Conservation (phyloP, 108 stramenopile genomes). For the Fistulifera pelliculosa region DNA sequence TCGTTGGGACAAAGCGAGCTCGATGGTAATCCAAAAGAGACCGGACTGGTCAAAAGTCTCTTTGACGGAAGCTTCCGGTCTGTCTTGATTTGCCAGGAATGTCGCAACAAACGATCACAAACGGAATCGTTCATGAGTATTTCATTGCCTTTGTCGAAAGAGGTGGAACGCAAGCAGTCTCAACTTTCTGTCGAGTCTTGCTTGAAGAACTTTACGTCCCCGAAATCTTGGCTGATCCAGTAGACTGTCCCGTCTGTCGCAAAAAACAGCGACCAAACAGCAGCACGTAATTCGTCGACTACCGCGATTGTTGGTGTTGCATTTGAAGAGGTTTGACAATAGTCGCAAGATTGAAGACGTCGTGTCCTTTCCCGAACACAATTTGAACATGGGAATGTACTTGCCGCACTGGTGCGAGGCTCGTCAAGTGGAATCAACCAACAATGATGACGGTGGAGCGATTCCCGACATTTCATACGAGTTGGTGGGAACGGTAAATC, state of each 20-base stretch:
- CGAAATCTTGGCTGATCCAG: slow-evolving; percentile 44
- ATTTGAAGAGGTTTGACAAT: slow-evolving; percentile 74
- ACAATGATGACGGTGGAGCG: slow-evolving; percentile 6
- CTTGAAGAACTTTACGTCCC: slow-evolving; percentile 50
- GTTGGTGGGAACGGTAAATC: slow-evolving; percentile 70
- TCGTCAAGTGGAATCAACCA: background rate
- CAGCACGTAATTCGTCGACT: slow-evolving; percentile 69
- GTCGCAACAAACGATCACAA: slow-evolving; percentile 55
- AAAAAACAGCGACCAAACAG: slow-evolving; percentile 48
- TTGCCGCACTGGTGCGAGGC: slow-evolving; percentile 59
- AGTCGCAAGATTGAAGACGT: slow-evolving; percentile 67
- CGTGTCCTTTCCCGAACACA: slow-evolving; percentile 60
- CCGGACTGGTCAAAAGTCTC: slow-evolving; percentile 43
- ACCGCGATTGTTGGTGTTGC: slow-evolving; percentile 66
- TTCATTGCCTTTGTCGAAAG: slow-evolving; percentile 55
- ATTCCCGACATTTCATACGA: slow-evolving; percentile 54
- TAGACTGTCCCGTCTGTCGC: slow-evolving; percentile 52
- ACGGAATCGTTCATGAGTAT: slow-evolving; percentile 65
- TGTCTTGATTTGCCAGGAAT: slow-evolving; percentile 58
- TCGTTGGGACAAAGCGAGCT: background rate
- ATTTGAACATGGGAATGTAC: slow-evolving; percentile 62
- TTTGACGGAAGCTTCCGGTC: slow-evolving; percentile 72
- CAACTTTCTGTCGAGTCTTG: slow-evolving; percentile 38
- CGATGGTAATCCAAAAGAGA: background rate
- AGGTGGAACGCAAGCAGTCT: slow-evolving; percentile 7